Evolutionary conservation across 2,329 filamentous ascomycete genomes (phyloP), one percentile per base, ranked within the genome.

Genomic region (Orbilia javanica): DNA sequence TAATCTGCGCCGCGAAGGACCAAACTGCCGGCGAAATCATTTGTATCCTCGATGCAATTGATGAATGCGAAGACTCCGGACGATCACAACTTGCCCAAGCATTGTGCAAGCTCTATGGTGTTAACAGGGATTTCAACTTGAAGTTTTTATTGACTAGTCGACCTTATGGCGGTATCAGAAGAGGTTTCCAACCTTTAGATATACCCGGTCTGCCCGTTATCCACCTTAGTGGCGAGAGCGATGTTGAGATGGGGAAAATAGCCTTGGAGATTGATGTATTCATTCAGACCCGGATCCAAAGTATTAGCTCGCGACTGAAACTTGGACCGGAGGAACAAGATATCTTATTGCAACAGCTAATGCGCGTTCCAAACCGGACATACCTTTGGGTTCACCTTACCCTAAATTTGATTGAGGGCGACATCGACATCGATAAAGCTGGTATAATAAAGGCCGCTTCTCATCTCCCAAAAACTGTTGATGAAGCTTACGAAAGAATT

Each of bases 21-120:
- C 11, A 55, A 27, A 34, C 18, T 15, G 79, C 83, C 2, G 67
- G 52, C 27, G 80, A 83, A 44, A 79, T 84, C 8, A 60, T 85
- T n/a, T 55, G 83, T 66, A 68, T 86, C 18, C 55, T 86, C 0
- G 85, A 86, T 79, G 85, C 84, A 5, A 68, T 86, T 1, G 85
- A 86, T 55, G 85, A 86, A 79, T 86, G 85, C 67, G 66, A 81
- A 0, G 55, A 77, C 0, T 2, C 22, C 8, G 82, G 80, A 20
- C 64, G 79, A 6, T 29, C 31, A 13, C 66, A 80, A 4, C 71
- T 85, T 5, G 72, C 79, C 1, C 4, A 82, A 3, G 80, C 78
- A 0, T 53, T 85, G 18, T 55, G 70, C 6, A 55, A 81, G 6
- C 72, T 83, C 15, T 84, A 83, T 60, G 48, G n/a, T 1, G 7